Conservation (phyloP, 2,329 filamentous ascomycete species). For the Microdochium nivale region DNA sequence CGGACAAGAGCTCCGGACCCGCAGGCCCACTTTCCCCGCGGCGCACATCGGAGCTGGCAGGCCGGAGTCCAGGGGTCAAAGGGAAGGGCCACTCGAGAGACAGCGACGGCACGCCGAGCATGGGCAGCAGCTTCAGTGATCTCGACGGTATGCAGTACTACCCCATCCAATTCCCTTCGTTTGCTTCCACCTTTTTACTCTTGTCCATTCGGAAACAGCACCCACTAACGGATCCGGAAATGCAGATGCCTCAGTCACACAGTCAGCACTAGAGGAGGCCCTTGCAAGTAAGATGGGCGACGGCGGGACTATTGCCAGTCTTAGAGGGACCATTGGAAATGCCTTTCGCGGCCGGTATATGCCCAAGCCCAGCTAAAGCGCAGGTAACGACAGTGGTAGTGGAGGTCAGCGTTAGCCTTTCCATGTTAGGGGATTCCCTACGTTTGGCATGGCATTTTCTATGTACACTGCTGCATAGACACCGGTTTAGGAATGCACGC, state of each 20-base stretch:
- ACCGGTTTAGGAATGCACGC: no score
- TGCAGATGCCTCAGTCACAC: conserved; percentile 68
- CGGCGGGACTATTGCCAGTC: conserved; percentile 43
- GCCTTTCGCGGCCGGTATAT: conserved; percentile 55
- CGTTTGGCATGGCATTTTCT: background rate
- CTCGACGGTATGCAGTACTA: conserved; percentile 52
- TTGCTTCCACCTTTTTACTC: background rate
- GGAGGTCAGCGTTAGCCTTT: background rate
- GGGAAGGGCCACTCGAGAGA: conserved; percentile 45
- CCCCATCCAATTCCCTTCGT: background rate
- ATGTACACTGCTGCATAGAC: no score
- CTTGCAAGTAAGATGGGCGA: conserved; percentile 64
- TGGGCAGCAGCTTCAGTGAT: conserved; percentile 82
- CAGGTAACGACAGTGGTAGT: background rate
- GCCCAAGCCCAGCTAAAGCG: conserved; percentile 14
- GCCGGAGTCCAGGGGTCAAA: conserved; percentile 42
- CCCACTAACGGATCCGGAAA: conserved; percentile 2
- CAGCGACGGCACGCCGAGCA: conserved; percentile 68
- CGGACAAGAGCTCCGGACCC: conserved; percentile 20
- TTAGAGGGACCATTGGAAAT: conserved; percentile 62
- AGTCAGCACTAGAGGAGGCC: conserved; percentile 72
- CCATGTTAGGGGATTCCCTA: background rate
- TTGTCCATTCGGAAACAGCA: background rate
- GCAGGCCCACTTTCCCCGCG: conserved; percentile 47
- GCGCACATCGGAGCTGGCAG: conserved; percentile 48